Evolutionary conservation across 2,329 filamentous ascomycete species (phyloP), one percentile per base, ranked within the genome.

Genomic region (Colletotrichum tamarilloi): DNA sequence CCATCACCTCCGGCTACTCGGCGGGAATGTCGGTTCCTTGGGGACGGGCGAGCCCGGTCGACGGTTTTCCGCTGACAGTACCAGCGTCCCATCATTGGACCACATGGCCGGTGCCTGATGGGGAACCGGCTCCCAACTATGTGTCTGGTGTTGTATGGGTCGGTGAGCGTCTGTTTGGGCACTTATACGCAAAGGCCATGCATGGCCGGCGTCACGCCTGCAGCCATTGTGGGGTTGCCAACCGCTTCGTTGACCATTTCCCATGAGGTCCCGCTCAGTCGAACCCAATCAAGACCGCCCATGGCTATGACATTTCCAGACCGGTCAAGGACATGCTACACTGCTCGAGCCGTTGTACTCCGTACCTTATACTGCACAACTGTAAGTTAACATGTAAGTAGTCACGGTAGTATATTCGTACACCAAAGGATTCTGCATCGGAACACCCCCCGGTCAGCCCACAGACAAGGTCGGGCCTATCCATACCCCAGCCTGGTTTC

Each of bases 141-240:
- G 75, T 76, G 75, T 75, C 74, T 72, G 42, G 63, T 65, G 42
- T 58, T 76, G 75, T 75, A 76, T 76, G 75, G 75, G 67, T 69
- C 67, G 58, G 67, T 52, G 63, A 70, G 58, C 56, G 26, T 64
- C 55, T 73, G 58, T 67, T 75, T 72, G 67, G 74, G 74, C 74
- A 75, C 52, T 66, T 70, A 72, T 67, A 74, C 72, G 62, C 74
- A 65, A 74, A 58, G 35, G 16, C 30, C 53, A 72, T 75, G 74
- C 74, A 75, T 57, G 67, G 67, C 72, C 63, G 64, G 72, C 72
- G 72, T 75, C 72, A 72, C 74, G 22, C 58, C 71, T 75, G 74
- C 74, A 75, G 67, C 67, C 57, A 62, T 28, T 74, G 72, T 74
- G 74, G 74, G 55, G 72, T 55, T 38, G 46, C 60, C 49, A 62